Base-by-base conservation (phyloP, 148 eudicot genomes). In the Fagopyrum esculentum region DNA sequence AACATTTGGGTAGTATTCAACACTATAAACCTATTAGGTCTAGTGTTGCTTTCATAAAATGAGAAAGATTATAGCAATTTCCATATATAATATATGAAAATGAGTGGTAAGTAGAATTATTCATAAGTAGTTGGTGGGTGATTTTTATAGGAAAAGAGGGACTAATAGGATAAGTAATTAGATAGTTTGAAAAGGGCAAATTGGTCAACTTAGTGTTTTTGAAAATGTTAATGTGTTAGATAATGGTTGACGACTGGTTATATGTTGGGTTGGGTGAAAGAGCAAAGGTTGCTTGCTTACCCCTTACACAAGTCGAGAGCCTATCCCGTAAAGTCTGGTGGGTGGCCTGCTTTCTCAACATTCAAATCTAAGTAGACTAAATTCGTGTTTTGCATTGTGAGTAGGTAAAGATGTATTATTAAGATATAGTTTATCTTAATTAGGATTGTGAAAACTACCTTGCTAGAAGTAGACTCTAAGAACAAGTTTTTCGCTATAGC, bases 301-400 rank as follows among this genome's bases (percentile, higher is more conserved):
- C 68, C 16, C 15, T 3, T 19, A n/a, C 16, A 51, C 13, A 9
- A 16, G 56, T 15, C 56, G 60, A n/a, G 60, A n/a, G 60, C 26
- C 60, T 56, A 10, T 59, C 30, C 43, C 68, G 13, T 26, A 9
- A 61, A 61, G 68, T 61, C 68, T 61, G 3, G 68, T 61, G 68
- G 68, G 68, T 61, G 68, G 68, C 68, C 68, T 9, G 68, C 68
- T 61, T 61, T 61, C 68, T 61, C 68, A 13, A 61, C 43, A 61
- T 29, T 61, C 68, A 26, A 61, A 26, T 26, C 19, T 29, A 3
- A 6, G 13, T 59, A 22, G 30, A 1, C 2, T 22, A 59, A 59
- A 59, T 22, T 22, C 22, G 12, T 59, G 35, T 7, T 2, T 59
- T 22, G 26, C 29, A 22, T 59, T 26, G 26, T 10, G 26, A 55